A percentile compares a stretch with the other conserved stretches of the same genome.
Conservation (phyloP, 768 basidiomycete species). For the Collybia nuda region DNA sequence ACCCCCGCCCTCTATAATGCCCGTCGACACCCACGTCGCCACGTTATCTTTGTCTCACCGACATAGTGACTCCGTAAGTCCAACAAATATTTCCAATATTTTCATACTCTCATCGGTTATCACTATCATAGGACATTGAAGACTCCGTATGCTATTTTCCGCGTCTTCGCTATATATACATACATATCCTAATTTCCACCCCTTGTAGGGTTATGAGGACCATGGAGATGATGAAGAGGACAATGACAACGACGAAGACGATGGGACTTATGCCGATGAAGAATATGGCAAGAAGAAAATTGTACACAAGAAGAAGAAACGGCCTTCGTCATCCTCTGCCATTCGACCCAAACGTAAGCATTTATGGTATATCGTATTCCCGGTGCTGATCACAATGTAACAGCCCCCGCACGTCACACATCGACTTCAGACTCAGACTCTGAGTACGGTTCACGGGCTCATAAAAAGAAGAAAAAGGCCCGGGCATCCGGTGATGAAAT, state of each 20-base stretch:
- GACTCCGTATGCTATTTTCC: slow-evolving; percentile 51
- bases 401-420: slow-evolving; percentile 51
- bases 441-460: slow-evolving; percentile 79
- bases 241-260: slow-evolving; percentile 67
- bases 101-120: slow-evolving; percentile 13
- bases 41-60: slow-evolving; percentile 33
- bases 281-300: slow-evolving; percentile 73
- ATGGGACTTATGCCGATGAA: slow-evolving; percentile 78
- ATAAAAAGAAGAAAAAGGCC: slow-evolving; percentile 80
- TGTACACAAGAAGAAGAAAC: slow-evolving; percentile 64
- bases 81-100: slow-evolving; percentile 4
- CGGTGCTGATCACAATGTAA: slow-evolving; percentile 14
- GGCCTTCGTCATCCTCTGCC: slow-evolving; percentile 39
- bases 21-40: slow-evolving; percentile 31
- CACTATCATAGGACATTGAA: slow-evolving; percentile 42
- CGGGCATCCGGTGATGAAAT: slow-evolving; percentile 65
- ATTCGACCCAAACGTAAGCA: slow-evolving; percentile 60
- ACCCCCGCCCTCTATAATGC: slow-evolving; percentile 24
- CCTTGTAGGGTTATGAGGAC: slow-evolving; percentile 46
- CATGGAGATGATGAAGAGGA: slow-evolving; percentile 62
- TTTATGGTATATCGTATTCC: slow-evolving; percentile 8
- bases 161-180: slow-evolving; percentile 7
- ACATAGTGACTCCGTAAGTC: slow-evolving; percentile 40
- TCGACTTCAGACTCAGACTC: slow-evolving; percentile 80
- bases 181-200: slow-evolving; percentile 15